phyloP scores from a whole-genome alignment of 345 rosid genomes.

The Excoecaria agallocha region DNA sequence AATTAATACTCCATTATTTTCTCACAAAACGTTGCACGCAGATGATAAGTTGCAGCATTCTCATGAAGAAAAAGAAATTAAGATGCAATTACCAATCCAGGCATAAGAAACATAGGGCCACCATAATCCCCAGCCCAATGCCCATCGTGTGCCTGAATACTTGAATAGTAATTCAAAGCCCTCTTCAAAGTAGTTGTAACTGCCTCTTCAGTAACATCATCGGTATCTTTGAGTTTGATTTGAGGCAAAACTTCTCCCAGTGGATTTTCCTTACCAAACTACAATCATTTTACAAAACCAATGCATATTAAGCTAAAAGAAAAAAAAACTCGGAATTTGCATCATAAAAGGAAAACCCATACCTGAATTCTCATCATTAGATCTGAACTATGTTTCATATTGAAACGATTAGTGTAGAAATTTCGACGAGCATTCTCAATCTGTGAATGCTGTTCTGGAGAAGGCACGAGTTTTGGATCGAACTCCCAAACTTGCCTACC shows the following conservation, averaged over 20 bases:
- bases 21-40: background rate
- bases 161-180: slow-evolving; percentile 67
- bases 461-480: slow-evolving; percentile 53
- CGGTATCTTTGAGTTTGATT: slow-evolving; percentile 50
- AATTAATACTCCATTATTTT: background rate
- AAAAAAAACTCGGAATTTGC: background rate
- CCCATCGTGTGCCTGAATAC: slow-evolving; percentile 81
- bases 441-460: slow-evolving; percentile 58
- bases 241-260: slow-evolving; percentile 39
- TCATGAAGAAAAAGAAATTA: background rate
- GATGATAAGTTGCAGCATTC: background rate
- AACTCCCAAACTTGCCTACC: slow-evolving; percentile 94
- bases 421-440: slow-evolving; percentile 58
- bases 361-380: slow-evolving; percentile 90
- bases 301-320: background rate
- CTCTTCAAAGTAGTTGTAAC: slow-evolving; percentile 60
- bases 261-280: slow-evolving; percentile 72
- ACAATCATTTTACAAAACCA: background rate
- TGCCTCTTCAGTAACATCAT: slow-evolving; percentile 58
- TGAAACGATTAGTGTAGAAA: slow-evolving; percentile 55
- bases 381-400: slow-evolving; percentile 78
- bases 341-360: background rate
- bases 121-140: slow-evolving; percentile 99
- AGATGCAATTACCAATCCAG: slow-evolving; percentile 65
- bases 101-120: slow-evolving; percentile 97